Conservation (phyloP, 495 filamentous ascomycete genomes). For the Glonium stellatum region DNA sequence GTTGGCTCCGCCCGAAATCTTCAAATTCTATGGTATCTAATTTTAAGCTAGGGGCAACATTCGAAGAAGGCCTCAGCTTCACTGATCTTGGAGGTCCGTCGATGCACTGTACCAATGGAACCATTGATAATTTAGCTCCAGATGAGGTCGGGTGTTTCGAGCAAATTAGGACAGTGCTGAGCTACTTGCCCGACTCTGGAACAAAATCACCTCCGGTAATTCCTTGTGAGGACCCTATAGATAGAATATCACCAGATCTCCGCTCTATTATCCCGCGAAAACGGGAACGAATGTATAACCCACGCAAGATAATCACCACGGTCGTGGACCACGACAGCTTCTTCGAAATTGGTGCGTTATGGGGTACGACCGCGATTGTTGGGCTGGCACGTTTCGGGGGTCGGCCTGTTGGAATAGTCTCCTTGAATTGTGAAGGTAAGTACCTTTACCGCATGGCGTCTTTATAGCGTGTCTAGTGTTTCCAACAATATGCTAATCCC, state of each 20-base stretch:
- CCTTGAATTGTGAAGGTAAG: slow-evolving; percentile 47
- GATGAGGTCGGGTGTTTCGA: slow-evolving; percentile 55
- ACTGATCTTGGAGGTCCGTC: slow-evolving; percentile 49
- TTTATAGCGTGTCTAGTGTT: too few relatives aligned
- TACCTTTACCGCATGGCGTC: too few relatives aligned
- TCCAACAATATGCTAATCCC: too few relatives aligned
- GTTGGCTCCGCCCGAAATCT: too few relatives aligned
- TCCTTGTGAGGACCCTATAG: slow-evolving; percentile 41
- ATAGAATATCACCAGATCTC: slow-evolving; percentile 43
- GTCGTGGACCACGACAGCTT: slow-evolving; percentile 50
- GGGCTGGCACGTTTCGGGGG: slow-evolving; percentile 52
- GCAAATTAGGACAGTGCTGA: slow-evolving; percentile 50
- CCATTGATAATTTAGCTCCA: slow-evolving; percentile 56
- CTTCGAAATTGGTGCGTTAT: slow-evolving; percentile 57
- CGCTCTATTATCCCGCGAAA: slow-evolving; percentile 52
- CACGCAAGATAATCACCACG: slow-evolving; percentile 47
- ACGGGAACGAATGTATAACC: slow-evolving; percentile 54
- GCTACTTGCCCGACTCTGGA: slow-evolving; percentile 52
- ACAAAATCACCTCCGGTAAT: slow-evolving; percentile 47
- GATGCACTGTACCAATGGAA: slow-evolving; percentile 60
- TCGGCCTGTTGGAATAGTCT: slow-evolving; percentile 50
- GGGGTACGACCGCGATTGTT: slow-evolving; percentile 55
- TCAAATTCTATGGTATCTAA: too few relatives aligned
- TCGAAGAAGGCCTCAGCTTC: slow-evolving; percentile 53
- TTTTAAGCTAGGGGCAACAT: slow-evolving; percentile 53